Base-by-base conservation (phyloP, 345 rosid species). In the Gossypium australe region DNA sequence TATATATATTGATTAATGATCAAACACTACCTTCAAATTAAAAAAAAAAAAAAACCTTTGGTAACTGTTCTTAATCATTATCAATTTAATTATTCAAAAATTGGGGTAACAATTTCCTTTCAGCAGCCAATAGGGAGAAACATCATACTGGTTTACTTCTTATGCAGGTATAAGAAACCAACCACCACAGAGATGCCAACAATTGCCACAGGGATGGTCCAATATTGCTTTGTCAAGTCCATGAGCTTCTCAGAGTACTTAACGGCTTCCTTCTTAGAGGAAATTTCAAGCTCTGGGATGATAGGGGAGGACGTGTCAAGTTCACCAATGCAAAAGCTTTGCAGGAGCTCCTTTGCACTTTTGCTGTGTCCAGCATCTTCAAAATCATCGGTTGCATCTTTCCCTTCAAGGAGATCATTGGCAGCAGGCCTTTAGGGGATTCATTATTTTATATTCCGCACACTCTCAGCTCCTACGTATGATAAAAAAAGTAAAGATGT, bases 331-430 rank as follows among this genome's bases (percentile, higher is more conserved):
- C 81, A 91, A 70, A 88, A 87, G 72, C 75, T 77, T 71, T 87
- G 81, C 84, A 95, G 60, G 61, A 86, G 93, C 65, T 91, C 93
- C 79, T 83, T 88, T 5, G 99, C 97, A 3, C 69, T 73, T 56
- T 86, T 24, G 83, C 95, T 89, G 74, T 92, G 98, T 18, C 97
- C 97, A 3, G 89, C 96, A 72, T 95, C 98, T 84, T 94, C 98
- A 61, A 94, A 94, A 9, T 85, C 97, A 63, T 91, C 88, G 0
- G 90, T 88, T 65, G 91, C 98, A 72, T 94, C 99, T 85, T 89
- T 89, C 51, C 87, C 98, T 95, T 44, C 59, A 80, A 24, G 34
- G 22, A 74, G 75, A 67, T 52, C 67, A 64, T 22, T 43, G 27
- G 13, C 67, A 77, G 9, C 45, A 48, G 47, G 38, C 72, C 72